phyloP scores from a whole-genome alignment of 2,329 filamentous ascomycete species.

The Venturia pyrina region DNA sequence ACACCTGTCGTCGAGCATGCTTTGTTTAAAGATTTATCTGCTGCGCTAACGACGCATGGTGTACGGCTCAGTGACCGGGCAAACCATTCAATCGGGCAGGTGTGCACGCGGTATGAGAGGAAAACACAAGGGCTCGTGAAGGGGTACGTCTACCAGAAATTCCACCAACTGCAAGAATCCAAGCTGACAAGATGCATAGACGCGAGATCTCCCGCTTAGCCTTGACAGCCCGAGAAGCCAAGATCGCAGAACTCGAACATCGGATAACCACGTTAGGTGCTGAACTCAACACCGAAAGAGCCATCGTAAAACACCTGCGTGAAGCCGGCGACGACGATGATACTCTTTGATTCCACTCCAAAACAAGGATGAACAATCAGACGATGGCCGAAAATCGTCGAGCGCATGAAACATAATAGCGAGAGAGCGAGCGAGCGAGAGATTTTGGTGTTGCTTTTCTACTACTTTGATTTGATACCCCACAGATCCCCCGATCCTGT shows the following conservation, averaged over 20 bases:
- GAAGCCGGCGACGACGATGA: conserved; percentile 4
- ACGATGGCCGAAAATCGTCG: background rate
- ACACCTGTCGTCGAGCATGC: background rate
- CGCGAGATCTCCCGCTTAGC: conserved; percentile 56
- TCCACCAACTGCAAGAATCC: background rate
- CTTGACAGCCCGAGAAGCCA: conserved; percentile 53
- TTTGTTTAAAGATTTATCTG: background rate
- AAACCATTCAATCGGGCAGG: conserved; percentile 14
- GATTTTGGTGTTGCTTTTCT: too few relatives aligned
- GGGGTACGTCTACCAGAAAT: conserved; percentile 27
- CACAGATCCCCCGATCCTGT: background rate
- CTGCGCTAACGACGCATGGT: background rate
- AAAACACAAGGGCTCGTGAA: conserved; percentile 50
- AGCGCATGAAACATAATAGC: background rate
- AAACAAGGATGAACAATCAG: too few relatives aligned
- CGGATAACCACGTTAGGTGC: conserved; percentile 49
- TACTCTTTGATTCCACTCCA: background rate
- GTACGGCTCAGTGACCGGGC: background rate
- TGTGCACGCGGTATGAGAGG: conserved; percentile 40
- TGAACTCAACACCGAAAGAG: conserved; percentile 44
- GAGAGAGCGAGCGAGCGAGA: background rate
- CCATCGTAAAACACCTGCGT: conserved; percentile 30
- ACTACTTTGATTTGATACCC: background rate
- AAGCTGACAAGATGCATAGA: background rate
- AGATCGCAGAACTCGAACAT: conserved; percentile 56